phyloP scores from a whole-genome alignment of 306 rosid species.

The Ceratonia siliqua region DNA sequence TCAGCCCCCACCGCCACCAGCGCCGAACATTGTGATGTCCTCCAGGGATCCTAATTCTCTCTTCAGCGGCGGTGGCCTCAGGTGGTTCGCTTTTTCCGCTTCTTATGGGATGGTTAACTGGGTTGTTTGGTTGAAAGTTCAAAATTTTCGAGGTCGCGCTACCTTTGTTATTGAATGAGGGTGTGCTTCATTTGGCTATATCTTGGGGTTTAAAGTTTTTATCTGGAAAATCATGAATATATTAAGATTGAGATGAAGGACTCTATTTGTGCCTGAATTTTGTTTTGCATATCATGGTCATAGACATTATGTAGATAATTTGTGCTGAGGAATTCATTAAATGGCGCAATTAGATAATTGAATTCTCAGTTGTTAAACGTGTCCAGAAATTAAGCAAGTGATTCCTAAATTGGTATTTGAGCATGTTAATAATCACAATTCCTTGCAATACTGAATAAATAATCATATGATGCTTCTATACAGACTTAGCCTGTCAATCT shows the following conservation, averaged over 20 bases:
- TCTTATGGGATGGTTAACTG: neutral
- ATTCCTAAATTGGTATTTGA: neutral
- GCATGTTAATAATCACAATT: neutral
- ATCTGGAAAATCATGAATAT: neutral
- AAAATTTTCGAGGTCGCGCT: neutral
- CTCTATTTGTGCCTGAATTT: neutral
- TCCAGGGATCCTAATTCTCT: constrained; percentile 62
- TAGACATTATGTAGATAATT: neutral
- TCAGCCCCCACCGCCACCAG: constrained; percentile 34
- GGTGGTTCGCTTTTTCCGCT: constrained; percentile 35
- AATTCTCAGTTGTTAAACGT: neutral
- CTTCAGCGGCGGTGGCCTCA: constrained; percentile 84
- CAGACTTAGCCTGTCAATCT: neutral
- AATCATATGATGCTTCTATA: neutral
- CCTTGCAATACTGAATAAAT: neutral
- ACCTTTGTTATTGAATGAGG: neutral
- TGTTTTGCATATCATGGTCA: neutral
- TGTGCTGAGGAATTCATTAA: neutral
- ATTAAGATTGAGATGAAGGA: neutral
- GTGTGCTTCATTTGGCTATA: neutral
- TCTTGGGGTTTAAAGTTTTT: neutral
- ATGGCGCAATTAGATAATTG: neutral
- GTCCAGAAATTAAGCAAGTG: neutral
- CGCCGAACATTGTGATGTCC: constrained; percentile 49
- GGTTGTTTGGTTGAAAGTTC: neutral